Conservation (phyloP, 2,329 filamentous ascomycete species). For the Ceratocystis variospora region DNA sequence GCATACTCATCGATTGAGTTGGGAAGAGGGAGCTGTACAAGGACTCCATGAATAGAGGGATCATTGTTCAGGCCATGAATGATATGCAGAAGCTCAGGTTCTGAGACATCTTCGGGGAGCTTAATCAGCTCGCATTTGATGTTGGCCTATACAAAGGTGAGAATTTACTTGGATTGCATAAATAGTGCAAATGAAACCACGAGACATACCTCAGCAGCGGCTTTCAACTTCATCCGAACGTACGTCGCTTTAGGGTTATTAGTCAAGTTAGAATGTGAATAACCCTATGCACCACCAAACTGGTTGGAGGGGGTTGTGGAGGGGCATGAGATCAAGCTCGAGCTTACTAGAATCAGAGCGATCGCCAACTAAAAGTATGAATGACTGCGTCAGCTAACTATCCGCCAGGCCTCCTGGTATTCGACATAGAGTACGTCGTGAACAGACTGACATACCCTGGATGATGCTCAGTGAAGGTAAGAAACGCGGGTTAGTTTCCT, state of each 20-base stretch:
- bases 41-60: slow-evolving; percentile 70
- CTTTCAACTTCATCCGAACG: slow-evolving; percentile 99
- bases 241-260: slow-evolving; percentile 58
- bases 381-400: slow-evolving; percentile 17
- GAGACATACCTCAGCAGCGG: slow-evolving; percentile 66
- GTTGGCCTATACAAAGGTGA: slow-evolving; percentile 47
- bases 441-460: slow-evolving; percentile 44
- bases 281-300: slow-evolving; percentile 6
- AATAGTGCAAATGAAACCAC: neutral
- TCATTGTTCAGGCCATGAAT: slow-evolving; percentile 79
- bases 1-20: slow-evolving; percentile 79
- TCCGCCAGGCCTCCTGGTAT: neutral
- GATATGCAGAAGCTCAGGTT: slow-evolving; percentile 72
- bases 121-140: slow-evolving; percentile 80
- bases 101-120: slow-evolving; percentile 65
- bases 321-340: slow-evolving; percentile 19
- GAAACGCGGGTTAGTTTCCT: slow-evolving; percentile 73
- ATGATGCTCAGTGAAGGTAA: slow-evolving; percentile 86
- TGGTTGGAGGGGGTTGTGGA: neutral
- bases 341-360: slow-evolving; percentile 76
- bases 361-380: slow-evolving; percentile 55
- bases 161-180: neutral
- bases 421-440: neutral
- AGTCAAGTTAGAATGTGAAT: slow-evolving; percentile 17
- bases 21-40: slow-evolving; percentile 86